Conservation (phyloP, 2,329 filamentous ascomycete species). For the Purpureocillium takamizusanense region DNA sequence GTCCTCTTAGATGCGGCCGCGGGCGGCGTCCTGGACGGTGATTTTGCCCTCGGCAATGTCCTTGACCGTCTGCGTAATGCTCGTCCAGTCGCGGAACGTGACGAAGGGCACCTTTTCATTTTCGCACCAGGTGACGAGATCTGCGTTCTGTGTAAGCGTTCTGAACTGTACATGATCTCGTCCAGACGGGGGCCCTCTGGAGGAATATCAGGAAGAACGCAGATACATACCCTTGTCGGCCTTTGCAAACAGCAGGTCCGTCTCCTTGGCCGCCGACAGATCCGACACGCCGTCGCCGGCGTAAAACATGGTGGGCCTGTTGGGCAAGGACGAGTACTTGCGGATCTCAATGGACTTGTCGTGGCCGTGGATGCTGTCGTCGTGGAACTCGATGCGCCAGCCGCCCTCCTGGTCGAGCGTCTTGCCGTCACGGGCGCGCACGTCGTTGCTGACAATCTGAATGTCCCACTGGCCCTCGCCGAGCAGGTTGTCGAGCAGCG, state of each 20-base stretch:
- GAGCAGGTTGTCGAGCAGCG: conserved; percentile 69
- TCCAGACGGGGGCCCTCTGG: no score
- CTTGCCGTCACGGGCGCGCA: conserved; percentile 54
- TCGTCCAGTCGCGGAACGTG: conserved; percentile 74
- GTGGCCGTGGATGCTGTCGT: conserved; percentile 87
- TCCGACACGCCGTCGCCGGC: conserved; percentile 93
- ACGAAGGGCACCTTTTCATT: conserved; percentile 79
- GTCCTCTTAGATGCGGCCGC: conserved; percentile 27
- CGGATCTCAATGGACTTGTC: conserved; percentile 91
- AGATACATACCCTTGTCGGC: conserved; percentile 64
- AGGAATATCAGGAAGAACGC: no score
- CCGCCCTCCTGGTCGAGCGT: conserved; percentile 69
- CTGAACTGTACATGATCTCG: no score
- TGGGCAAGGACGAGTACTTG: conserved; percentile 69
- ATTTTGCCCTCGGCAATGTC: conserved; percentile 67
- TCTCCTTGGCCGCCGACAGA: conserved; percentile 84
- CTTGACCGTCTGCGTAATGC: conserved; percentile 68
- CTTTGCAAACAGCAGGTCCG: conserved; percentile 89
- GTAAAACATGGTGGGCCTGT: conserved; percentile 82
- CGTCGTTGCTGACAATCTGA: conserved; percentile 85
- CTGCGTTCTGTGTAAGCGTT: no score
- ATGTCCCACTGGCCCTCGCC: conserved; percentile 68
- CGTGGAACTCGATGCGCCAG: conserved; percentile 83
- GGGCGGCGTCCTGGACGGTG: conserved; percentile 61
- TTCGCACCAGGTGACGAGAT: conserved; percentile 82